Conservation (phyloP, 768 basidiomycete genomes). For the Tulasnella sp. region DNA sequence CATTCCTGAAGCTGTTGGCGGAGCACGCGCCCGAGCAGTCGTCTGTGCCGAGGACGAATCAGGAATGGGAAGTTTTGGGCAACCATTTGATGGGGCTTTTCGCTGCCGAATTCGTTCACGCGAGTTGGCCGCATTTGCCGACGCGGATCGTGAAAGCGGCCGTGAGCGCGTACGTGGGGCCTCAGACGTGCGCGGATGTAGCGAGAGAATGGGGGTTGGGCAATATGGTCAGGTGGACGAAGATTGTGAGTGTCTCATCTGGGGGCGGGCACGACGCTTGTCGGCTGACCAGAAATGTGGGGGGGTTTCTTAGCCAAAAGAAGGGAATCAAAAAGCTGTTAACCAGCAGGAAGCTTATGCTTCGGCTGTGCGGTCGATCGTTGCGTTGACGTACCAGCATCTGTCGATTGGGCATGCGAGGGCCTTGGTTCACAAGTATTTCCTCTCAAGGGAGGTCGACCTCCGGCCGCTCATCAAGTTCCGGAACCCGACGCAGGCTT, state of each 20-base stretch:
- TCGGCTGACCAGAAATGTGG: neutral
- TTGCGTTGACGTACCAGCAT: slow-evolving; percentile 84
- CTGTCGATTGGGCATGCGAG: slow-evolving; percentile 82
- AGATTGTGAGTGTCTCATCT: slow-evolving; percentile 52
- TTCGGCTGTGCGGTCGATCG: slow-evolving; percentile 78
- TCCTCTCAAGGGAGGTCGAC: slow-evolving; percentile 83
- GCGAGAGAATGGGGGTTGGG: slow-evolving; percentile 81
- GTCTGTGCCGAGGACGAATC: slow-evolving; percentile 61
- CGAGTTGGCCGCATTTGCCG: slow-evolving; percentile 84
- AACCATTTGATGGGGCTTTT: slow-evolving; percentile 90
- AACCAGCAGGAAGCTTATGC: slow-evolving; percentile 85
- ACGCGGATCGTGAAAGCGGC: slow-evolving; percentile 88
- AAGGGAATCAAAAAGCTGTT: slow-evolving; percentile 44
- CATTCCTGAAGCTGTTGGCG: slow-evolving; percentile 55
- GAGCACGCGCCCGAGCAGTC: slow-evolving; percentile 50
- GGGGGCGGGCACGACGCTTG: neutral
- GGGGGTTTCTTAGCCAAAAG: slow-evolving; percentile 19
- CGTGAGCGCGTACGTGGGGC: slow-evolving; percentile 87
- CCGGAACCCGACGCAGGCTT: slow-evolving; percentile 71
- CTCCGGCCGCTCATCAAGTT: slow-evolving; percentile 75
- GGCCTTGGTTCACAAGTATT: slow-evolving; percentile 82
- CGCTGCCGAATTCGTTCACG: slow-evolving; percentile 75
- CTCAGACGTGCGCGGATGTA: slow-evolving; percentile 73
- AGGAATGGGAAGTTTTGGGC: slow-evolving; percentile 67
- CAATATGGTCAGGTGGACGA: slow-evolving; percentile 76